Conservation (phyloP, 2,329 filamentous ascomycete species). For the Clonostachys byssicola region DNA sequence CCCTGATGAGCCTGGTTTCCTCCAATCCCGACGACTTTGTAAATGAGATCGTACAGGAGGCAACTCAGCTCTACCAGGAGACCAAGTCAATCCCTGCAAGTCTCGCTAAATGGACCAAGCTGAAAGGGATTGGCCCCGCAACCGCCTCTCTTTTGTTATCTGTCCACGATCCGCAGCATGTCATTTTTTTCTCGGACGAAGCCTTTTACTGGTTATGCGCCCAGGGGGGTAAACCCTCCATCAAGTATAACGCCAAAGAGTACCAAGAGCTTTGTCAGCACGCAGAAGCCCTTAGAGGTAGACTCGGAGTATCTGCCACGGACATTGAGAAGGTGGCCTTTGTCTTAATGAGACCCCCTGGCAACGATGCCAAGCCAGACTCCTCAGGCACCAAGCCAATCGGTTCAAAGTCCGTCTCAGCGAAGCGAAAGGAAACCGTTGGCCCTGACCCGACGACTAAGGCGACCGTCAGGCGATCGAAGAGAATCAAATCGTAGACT, state of each 20-base stretch:
- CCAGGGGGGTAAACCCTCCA: constrained; percentile 39
- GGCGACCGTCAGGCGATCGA: constrained; percentile 4
- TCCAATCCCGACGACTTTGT: constrained; percentile 53
- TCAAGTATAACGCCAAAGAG: constrained; percentile 69
- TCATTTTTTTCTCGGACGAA: constrained; percentile 80
- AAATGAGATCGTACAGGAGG: constrained; percentile 42
- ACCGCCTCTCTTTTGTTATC: constrained; percentile 73
- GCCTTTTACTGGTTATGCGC: constrained; percentile 68
- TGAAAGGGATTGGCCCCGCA: constrained; percentile 76
- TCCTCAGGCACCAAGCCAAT: not conserved
- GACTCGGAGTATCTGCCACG: constrained; percentile 51
- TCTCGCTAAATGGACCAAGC: constrained; percentile 47
- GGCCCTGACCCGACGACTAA: not conserved
- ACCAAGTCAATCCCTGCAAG: constrained; percentile 34
- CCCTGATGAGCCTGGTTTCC: constrained; percentile 54
- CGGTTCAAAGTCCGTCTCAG: not conserved
- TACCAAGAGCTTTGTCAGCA: constrained; percentile 52
- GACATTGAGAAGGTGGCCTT: constrained; percentile 70
- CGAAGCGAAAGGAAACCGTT: constrained; percentile 4
- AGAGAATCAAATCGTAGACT: constrained; percentile 3
- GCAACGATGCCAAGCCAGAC: not conserved
- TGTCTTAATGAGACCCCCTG: constrained; percentile 50
- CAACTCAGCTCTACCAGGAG: constrained; percentile 40
- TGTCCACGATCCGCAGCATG: constrained; percentile 51
- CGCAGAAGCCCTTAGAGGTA: constrained; percentile 34